Conservation (phyloP, 192 early-diverging fungal species). For the Haplosporangium gracile region DNA sequence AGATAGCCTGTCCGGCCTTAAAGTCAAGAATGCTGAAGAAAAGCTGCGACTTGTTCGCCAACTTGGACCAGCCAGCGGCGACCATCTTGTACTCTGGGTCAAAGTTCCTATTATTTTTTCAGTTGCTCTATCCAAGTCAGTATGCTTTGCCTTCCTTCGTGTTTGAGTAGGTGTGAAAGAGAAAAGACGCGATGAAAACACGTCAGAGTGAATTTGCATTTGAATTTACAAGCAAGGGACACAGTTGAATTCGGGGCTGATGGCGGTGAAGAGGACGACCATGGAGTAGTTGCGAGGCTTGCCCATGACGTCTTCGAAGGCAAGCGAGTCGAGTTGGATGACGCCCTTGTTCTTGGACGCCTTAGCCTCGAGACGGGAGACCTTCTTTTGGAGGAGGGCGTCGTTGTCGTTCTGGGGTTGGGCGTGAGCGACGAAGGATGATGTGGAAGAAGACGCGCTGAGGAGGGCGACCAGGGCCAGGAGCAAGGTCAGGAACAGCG, state of each 20-base stretch:
- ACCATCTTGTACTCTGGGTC: slow-evolving; percentile 77
- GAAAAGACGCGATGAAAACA: not conserved
- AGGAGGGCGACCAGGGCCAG: slow-evolving; percentile 21
- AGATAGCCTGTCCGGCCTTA: slow-evolving; percentile 72
- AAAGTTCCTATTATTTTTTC: slow-evolving; percentile 68
- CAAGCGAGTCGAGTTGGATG: slow-evolving; percentile 71
- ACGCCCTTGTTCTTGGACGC: slow-evolving; percentile 57
- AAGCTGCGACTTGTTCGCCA: slow-evolving; percentile 55
- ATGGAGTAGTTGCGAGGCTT: slow-evolving; percentile 81
- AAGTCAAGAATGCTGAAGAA: slow-evolving; percentile 81
- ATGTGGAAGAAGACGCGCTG: not conserved
- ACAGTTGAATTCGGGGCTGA: slow-evolving; percentile 73
- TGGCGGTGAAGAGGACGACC: slow-evolving; percentile 77
- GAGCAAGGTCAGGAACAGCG: slow-evolving; percentile 20
- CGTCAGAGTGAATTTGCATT: not conserved
- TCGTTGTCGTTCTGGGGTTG: slow-evolving; percentile 15
- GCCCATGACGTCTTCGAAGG: slow-evolving; percentile 72
- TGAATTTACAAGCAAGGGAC: slow-evolving; percentile 76
- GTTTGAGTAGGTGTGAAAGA: not conserved
- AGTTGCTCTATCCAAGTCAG: not conserved
- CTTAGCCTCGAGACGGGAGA: slow-evolving; percentile 47
- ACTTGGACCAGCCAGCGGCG: slow-evolving; percentile 65
- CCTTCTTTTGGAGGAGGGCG: slow-evolving; percentile 43
- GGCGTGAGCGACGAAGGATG: slow-evolving; percentile 14
- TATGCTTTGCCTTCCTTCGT: not conserved